Conservation (phyloP, 345 rosid species). For the Mallotus nudiflorus region DNA sequence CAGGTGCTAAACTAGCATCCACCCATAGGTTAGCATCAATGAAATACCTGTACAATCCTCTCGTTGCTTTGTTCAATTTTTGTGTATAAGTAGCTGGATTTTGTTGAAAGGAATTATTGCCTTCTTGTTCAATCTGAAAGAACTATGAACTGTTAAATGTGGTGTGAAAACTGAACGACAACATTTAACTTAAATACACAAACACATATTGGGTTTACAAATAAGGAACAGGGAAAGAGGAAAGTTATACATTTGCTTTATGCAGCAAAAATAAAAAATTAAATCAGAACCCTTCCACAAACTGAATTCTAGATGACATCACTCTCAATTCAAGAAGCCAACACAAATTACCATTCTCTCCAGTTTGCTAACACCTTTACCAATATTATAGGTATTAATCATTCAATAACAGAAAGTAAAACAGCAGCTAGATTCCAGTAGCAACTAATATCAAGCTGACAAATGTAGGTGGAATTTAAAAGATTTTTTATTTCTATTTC, state of each 20-base stretch:
- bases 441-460: neutral
- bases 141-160: conserved; percentile 14
- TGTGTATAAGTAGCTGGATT: conserved; percentile 72
- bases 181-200: neutral
- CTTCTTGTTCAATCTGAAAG: conserved; percentile 68
- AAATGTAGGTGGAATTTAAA: neutral
- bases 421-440: neutral
- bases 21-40: conserved; percentile 15
- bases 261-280: neutral
- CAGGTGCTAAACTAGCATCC: conserved; percentile 10
- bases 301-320: neutral
- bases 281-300: neutral
- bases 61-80: conserved; percentile 61
- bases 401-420: neutral
- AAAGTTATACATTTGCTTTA: conserved; percentile 1
- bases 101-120: conserved; percentile 50
- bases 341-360: neutral
- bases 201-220: neutral
- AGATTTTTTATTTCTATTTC: neutral
- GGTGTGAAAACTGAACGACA: neutral
- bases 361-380: neutral
- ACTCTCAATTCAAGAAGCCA: neutral
- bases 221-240: neutral
- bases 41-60: conserved; percentile 81
- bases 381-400: neutral